Base-by-base conservation (phyloP, 441 rosid species). In the Mallotus repandus region DNA sequence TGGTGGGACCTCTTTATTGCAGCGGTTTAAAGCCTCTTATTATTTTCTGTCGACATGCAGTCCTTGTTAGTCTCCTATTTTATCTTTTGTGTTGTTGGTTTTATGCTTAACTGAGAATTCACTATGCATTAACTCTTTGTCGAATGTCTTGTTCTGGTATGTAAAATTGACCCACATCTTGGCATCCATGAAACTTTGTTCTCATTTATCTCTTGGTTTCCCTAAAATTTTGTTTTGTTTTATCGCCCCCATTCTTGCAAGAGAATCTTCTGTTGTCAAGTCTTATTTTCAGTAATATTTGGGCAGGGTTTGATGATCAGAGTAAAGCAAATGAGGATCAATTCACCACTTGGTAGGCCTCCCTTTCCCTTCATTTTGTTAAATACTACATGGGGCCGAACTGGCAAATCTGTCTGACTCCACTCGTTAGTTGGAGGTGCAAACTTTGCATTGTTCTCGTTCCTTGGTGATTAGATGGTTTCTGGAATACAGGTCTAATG, bases 231-330 rank as follows among this genome's bases (percentile, higher is more conserved):
- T 56, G 64, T 62, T 72, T 41, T 50, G 38, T 74, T 66, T 61
- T 74, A 21, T 70, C 43, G 43, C 64, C 38, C 43, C 48, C 66
- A 53, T 75, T 77, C 72, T 71, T 12, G 65, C 55, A 53, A 56
- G 73, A 74, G 80, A 76, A 82, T 82, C 79, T 74, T 77, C n/a
- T 68, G 6, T 54, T 46, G 69, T 55, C 70, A 19, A 61, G 48
- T 56, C 76, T 60, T 63, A n/a, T 19, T 56, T 70, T 72, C 60
- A 72, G 57, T 55, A 25, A 68, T 63, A 46, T 54, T 41, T 59
- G 60, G 50, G 69, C 80, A 60, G 76, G 59, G 64, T 11, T 13
- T 46, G 46, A 45, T 14, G 29, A 18, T 65, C 54, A 59, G 59
- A 38, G 38, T 55, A 43, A 25, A 56, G 53, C 2, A 46, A 29